Evolutionary conservation across 2,329 filamentous ascomycete species (phyloP).

Genomic region (Verticillium zaregamsianum): DNA sequence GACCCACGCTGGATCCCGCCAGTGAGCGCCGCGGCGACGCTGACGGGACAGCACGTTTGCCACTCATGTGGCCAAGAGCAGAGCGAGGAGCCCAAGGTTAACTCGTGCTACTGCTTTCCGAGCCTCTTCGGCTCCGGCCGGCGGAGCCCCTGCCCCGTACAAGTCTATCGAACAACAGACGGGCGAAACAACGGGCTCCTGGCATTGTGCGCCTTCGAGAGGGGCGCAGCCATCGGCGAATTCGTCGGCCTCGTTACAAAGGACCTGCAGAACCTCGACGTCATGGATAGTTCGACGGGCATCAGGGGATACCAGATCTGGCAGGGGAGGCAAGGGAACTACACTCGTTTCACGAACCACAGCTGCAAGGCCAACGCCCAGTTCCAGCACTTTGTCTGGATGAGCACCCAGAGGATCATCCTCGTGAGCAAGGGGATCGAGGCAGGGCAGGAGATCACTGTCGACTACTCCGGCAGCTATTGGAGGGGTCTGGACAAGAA

Average conservation of each 20-base stretch:
- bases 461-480: conserved; percentile 55
- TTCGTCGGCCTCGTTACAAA: conserved; percentile 52
- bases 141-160: conserved; percentile 32
- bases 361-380: conserved; percentile 54
- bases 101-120: conserved; percentile 49
- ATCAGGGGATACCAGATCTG: conserved; percentile 48
- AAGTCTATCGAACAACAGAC: conserved; percentile 46
- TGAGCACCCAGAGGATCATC: conserved; percentile 49
- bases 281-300: conserved; percentile 44
- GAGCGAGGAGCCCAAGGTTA: conserved; percentile 42
- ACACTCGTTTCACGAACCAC: conserved; percentile 56
- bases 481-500: conserved; percentile 52
- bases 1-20: conserved; percentile 41
- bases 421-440: conserved; percentile 51
- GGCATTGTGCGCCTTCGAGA: conserved; percentile 42
- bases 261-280: conserved; percentile 46
- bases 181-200: conserved; percentile 52
- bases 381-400: conserved; percentile 53
- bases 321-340: conserved; percentile 52
- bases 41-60: conserved; percentile 24
- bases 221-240: conserved; percentile 49
- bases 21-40: conserved; percentile 18
- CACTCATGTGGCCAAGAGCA: conserved; percentile 41
- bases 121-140: conserved; percentile 38
- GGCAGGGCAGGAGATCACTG: conserved; percentile 49